Percentiles rank a stretch among this genome's conserved stretches.
These are phyloP conservation scores for Annulohypoxylon truncatum DNA, from an alignment of 2,329 filamentous ascomycete species.

Conservation along the genomic window DNA sequence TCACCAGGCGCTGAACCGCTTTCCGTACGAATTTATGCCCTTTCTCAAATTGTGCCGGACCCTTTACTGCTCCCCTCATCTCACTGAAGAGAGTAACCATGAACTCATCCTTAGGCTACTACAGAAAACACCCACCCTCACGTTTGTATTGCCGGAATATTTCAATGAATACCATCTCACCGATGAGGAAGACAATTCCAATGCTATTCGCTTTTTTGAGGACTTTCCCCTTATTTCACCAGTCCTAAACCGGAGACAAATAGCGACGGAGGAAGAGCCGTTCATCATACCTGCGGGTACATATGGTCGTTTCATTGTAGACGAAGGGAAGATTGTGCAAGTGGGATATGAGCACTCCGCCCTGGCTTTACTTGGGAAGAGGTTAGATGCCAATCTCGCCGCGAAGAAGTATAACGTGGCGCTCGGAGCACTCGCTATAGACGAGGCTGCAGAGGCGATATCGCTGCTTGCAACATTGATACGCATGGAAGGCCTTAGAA, in stretches of 20 bases:
- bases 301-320: conserved; percentile 78
- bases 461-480: conserved; percentile 79
- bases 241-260: conserved; percentile 58
- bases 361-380: conserved; percentile 81
- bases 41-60: conserved; percentile 79
- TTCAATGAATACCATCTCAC: conserved; percentile 82
- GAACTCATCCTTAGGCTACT: conserved; percentile 71
- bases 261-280: conserved; percentile 59
- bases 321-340: conserved; percentile 79
- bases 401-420: conserved; percentile 66
- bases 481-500: conserved; percentile 60
- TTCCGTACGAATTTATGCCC: conserved; percentile 85
- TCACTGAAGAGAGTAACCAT: conserved; percentile 50
- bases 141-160: conserved; percentile 76
- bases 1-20: conserved; percentile 77
- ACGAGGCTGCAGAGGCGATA: conserved; percentile 79
- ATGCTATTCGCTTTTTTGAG: conserved; percentile 76
- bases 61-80: conserved; percentile 63
- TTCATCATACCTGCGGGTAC: conserved; percentile 76
- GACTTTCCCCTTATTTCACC: conserved; percentile 72
- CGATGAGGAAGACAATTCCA: conserved; percentile 87
- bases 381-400: conserved; percentile 74
- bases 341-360: conserved; percentile 84
- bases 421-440: conserved; percentile 65
- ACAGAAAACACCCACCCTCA: conserved; percentile 77